Evolutionary conservation across 2,329 filamentous ascomycete species (phyloP).

Genomic region (Alternaria atra): DNA sequence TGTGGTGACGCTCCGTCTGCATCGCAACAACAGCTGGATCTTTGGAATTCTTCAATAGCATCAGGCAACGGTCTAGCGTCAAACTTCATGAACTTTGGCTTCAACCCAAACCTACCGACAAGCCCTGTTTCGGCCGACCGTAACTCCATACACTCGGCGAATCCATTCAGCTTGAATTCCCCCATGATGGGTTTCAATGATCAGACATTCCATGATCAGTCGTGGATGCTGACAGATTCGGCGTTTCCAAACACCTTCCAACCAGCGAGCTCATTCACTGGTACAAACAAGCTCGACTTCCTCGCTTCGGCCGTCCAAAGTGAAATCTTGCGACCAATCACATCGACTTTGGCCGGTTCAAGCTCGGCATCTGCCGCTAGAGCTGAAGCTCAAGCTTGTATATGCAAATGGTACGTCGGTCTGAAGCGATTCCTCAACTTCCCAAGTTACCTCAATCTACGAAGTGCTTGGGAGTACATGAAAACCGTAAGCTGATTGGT

Average conservation of each 20-base stretch:
- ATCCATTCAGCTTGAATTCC: slow-evolving; percentile 28
- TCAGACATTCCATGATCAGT: slow-evolving; percentile 28
- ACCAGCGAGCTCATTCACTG: slow-evolving; percentile 10
- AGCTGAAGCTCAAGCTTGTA: slow-evolving; percentile 22
- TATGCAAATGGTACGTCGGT: slow-evolving; percentile 45
- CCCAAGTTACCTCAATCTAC: not conserved
- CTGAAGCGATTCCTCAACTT: not conserved
- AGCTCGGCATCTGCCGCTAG: slow-evolving; percentile 8
- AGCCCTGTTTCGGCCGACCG: slow-evolving; percentile 30
- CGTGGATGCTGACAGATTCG: slow-evolving; percentile 43
- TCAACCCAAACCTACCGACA: slow-evolving; percentile 31
- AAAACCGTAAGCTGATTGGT: not conserved
- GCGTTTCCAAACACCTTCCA: slow-evolving; percentile 30
- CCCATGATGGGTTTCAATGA: slow-evolving; percentile 34
- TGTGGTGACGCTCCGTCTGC: slow-evolving; percentile 41
- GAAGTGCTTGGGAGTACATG: not conserved
- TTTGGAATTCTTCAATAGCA: slow-evolving; percentile 40
- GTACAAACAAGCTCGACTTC: slow-evolving; percentile 38
- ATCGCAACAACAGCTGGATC: slow-evolving; percentile 35
- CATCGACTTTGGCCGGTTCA: slow-evolving; percentile 17
- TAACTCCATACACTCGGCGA: slow-evolving; percentile 22
- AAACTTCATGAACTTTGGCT: slow-evolving; percentile 37
- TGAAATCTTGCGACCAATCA: slow-evolving; percentile 33
- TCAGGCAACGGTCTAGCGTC: slow-evolving; percentile 39
- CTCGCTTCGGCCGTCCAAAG: slow-evolving; percentile 41